A percentile compares a stretch with the other conserved stretches of the same genome.
These are phyloP conservation scores for Tieghemostelium lacteum DNA, from an alignment of 78 protist species.

Conservation along the genomic window DNA sequence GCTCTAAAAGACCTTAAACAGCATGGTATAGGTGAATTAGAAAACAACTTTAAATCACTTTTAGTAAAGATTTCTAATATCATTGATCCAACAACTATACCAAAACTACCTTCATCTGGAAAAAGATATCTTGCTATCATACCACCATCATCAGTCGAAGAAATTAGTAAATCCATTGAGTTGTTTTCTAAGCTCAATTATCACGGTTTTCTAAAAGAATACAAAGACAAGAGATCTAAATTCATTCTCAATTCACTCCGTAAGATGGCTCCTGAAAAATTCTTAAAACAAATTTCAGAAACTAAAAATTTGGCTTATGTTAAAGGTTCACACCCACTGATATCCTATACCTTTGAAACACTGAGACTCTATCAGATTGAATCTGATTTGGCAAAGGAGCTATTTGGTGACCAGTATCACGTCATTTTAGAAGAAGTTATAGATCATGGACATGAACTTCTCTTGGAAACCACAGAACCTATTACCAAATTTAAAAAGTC, in stretches of 20 bases:
- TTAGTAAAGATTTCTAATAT: slow-evolving; percentile 48
- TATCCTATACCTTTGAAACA: slow-evolving; percentile 23
- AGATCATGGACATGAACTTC: slow-evolving; percentile 50
- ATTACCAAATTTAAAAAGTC: slow-evolving; percentile 35
- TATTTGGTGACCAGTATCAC: slow-evolving; percentile 70
- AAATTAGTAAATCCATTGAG: slow-evolving; percentile 54
- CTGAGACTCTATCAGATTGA: slow-evolving; percentile 66
- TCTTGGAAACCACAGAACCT: slow-evolving; percentile 67
- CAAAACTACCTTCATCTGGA: not conserved
- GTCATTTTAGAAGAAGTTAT: slow-evolving; percentile 46
- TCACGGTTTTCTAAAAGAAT: slow-evolving; percentile 27
- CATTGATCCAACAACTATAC: slow-evolving; percentile 35
- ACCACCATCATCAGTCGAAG: slow-evolving; percentile 34
- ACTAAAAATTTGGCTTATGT: slow-evolving; percentile 63
- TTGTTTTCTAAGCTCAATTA: slow-evolving; percentile 26
- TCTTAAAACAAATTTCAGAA: slow-evolving; percentile 26
- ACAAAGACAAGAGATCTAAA: slow-evolving; percentile 57
- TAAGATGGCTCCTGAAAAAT: slow-evolving; percentile 71
- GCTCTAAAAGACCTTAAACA: slow-evolving; percentile 33
- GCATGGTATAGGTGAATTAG: slow-evolving; percentile 34
- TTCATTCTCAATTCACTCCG: slow-evolving; percentile 34
- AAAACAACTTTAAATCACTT: slow-evolving; percentile 42
- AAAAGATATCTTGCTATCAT: slow-evolving; percentile 51
- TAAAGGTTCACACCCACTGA: slow-evolving; percentile 64
- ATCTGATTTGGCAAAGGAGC: slow-evolving; percentile 42